Percentiles rank a stretch among this genome's conserved stretches.
phyloP scores from a whole-genome alignment of 2,329 filamentous ascomycete species.

The Penicillium sp. region DNA sequence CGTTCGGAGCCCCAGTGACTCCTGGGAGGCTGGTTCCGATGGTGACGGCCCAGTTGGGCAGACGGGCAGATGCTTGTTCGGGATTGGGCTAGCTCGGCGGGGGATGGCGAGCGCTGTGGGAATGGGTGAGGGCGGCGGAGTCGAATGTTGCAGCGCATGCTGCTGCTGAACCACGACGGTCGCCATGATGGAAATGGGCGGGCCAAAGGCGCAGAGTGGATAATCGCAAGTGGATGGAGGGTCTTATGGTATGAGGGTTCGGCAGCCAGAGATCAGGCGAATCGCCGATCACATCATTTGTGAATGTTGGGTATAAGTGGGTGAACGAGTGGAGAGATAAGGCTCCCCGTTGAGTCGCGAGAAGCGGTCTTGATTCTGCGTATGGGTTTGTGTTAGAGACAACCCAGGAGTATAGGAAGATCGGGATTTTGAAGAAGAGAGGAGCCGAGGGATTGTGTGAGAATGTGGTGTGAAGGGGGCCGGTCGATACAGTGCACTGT shows the following conservation, averaged over 20 bases:
- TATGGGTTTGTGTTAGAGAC: neutral
- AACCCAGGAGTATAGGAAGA: neutral
- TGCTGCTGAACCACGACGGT: conserved; percentile 57
- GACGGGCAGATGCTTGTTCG: conserved; percentile 89
- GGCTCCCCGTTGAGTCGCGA: neutral
- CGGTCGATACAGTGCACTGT: neutral
- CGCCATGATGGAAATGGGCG: conserved; percentile 44
- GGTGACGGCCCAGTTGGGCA: conserved; percentile 79
- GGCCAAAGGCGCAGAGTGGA: conserved; percentile 10
- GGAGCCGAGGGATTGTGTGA: neutral
- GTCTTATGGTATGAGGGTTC: conserved; percentile 12
- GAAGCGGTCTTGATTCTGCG: neutral
- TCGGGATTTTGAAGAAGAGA: neutral
- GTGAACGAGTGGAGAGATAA: neutral
- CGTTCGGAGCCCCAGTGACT: conserved; percentile 65
- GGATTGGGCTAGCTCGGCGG: conserved; percentile 67
- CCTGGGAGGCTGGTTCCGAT: conserved; percentile 64
- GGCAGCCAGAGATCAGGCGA: conserved; percentile 15
- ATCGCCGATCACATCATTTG: conserved; percentile 36
- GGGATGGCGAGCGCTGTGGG: conserved; percentile 63
- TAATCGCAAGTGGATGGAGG: conserved; percentile 3
- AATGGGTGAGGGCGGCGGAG: conserved; percentile 54
- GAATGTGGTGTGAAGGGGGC: neutral
- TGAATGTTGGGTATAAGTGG: neutral
- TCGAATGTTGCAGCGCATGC: conserved; percentile 53